Conservation (phyloP, 768 basidiomycete genomes). For the Amyloporia xantha region DNA sequence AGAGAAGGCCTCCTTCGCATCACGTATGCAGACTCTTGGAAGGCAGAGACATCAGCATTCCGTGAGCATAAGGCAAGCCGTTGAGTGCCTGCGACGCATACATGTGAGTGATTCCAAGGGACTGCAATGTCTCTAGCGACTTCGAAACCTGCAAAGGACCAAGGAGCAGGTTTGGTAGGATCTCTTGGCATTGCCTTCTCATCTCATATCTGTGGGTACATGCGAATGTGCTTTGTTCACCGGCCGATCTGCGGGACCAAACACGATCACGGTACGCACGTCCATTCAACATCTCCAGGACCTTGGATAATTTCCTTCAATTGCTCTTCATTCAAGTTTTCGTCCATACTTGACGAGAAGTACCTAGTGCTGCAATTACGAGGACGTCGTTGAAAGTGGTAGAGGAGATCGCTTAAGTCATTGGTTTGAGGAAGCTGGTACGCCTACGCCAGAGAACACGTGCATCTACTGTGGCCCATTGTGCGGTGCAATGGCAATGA, state of each 20-base stretch:
- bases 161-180: conserved; percentile 72
- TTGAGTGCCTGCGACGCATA: conserved; percentile 30
- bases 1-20: conserved; percentile 85
- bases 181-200: conserved; percentile 92
- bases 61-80: neutral
- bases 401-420: too few species aligned
- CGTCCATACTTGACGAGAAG: neutral
- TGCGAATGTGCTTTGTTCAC: neutral
- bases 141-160: conserved; percentile 90
- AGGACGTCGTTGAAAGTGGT: too few species aligned
- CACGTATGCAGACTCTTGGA: conserved; percentile 80
- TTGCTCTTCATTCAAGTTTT: conserved; percentile 22
- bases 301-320: conserved; percentile 66
- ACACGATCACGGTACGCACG: conserved; percentile 35
- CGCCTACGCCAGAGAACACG: too few species aligned
- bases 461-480: neutral
- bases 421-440: too few species aligned
- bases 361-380: neutral
- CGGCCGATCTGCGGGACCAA: neutral
- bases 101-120: conserved; percentile 80
- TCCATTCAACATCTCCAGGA: conserved; percentile 80
- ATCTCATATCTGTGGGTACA: conserved; percentile 70
- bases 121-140: conserved; percentile 59
- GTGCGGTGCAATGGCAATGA: neutral
- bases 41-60: too few species aligned